Evolutionary conservation across 306 rosid species (phyloP), one percentile per base, ranked within the genome.

Genomic region (Cicer yamashitae): DNA sequence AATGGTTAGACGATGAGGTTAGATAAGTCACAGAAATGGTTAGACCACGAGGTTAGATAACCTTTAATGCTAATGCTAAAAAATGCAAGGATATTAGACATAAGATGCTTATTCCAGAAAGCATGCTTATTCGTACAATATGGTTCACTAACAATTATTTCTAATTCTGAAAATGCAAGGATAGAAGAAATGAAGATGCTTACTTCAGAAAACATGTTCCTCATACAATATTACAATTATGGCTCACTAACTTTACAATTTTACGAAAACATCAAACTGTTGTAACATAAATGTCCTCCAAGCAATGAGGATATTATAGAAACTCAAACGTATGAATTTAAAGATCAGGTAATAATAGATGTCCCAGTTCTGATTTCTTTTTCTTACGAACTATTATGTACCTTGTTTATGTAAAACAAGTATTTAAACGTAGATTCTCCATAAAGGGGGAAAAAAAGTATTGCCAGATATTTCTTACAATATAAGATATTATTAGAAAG

Each of bases 201-300:
- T 10, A 71, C 18, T 71, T 54, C 48, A 17, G 38, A 37, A 70
- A 10, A 70, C 69, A 73, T 58, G 63, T 38, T 56, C 20, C 20
- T 73, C 56, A 58, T 22, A 52, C 22, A n/a, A n/a, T n/a, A n/a
- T n/a, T n/a, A n/a, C n/a, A 74, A 66, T n/a, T 46, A 54, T 45
- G 20, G 54, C 58, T 73, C 46, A 6, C 56, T 8, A 54, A 65
- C 40, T 15, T 38, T 46, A 47, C 58, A 47, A 46, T 41, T 25
- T 46, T 70, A 58, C n/a, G 39, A 10, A n/a, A 8, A 52, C 14
- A n/a, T 62, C 41, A 38, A 75, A 62, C 18, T 37, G 44, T 37
- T 50, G n/a, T 13, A 10, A 39, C 53, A 75, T 20, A 75, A 8
- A 39, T 39, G 65, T 50, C 30, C 71, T 34, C 47, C 41, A 20